phyloP scores from a whole-genome alignment of 1,284 basidiomycete genomes.

The Cutaneotrichosporon sp. region DNA sequence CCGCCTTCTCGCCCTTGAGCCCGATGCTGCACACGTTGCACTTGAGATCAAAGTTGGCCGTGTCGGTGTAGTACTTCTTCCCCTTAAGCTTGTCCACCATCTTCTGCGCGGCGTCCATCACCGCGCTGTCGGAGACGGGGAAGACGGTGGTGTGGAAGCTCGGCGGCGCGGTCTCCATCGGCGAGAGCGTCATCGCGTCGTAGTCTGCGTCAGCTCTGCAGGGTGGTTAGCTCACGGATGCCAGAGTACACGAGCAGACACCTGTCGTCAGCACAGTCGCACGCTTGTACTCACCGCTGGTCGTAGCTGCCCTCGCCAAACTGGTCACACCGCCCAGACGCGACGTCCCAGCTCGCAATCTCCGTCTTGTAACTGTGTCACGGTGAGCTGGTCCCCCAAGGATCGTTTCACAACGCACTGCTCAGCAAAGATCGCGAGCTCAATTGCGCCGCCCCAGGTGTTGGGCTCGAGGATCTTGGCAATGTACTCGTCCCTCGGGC shows the following conservation, averaged over 20 bases:
- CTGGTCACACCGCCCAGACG: slow-evolving; percentile 83
- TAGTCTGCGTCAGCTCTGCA: slow-evolving; percentile 61
- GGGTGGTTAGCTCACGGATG: slow-evolving; percentile 60
- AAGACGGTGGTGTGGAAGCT: slow-evolving; percentile 90
- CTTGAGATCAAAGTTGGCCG: slow-evolving; percentile 81
- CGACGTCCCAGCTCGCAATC: slow-evolving; percentile 86
- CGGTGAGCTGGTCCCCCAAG: slow-evolving; percentile 3
- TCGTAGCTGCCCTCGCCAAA: slow-evolving; percentile 64
- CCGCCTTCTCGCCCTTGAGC: slow-evolving; percentile 88
- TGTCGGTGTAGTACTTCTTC: slow-evolving; percentile 85
- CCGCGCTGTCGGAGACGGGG: slow-evolving; percentile 61
- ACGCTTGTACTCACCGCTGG: slow-evolving; percentile 36
- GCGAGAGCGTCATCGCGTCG: slow-evolving; percentile 82
- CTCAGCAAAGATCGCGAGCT: slow-evolving; percentile 75
- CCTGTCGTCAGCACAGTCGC: slow-evolving; percentile 20
- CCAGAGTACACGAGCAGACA: slow-evolving; percentile 81
- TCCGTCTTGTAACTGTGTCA: slow-evolving; percentile 68
- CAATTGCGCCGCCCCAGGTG: slow-evolving; percentile 93
- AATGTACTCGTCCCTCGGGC: slow-evolving; percentile 73
- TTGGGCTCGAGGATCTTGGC: slow-evolving; percentile 71
- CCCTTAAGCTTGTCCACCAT: slow-evolving; percentile 70
- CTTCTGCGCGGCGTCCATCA: slow-evolving; percentile 68
- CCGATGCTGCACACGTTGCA: slow-evolving; percentile 59
- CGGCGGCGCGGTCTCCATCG: slow-evolving; percentile 66
- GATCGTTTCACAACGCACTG: slow-evolving; percentile 57